Evolutionary conservation across 495 filamentous ascomycete species (phyloP).

Genomic region (Talaromyces liani): DNA sequence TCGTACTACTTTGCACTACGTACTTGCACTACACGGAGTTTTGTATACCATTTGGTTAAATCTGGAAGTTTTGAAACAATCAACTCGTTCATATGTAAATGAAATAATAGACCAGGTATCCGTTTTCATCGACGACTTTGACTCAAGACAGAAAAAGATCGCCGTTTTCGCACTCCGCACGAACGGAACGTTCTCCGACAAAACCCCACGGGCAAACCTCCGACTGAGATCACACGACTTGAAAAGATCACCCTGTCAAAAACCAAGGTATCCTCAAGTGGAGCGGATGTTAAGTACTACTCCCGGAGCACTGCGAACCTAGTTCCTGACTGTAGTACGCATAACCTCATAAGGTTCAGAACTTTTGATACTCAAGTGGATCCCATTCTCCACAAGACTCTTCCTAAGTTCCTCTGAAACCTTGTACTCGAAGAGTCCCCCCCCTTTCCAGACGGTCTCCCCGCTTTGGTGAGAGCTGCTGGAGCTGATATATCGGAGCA

Average conservation of each 20-base stretch:
- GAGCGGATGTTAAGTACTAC: not conserved
- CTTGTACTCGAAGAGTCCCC: not conserved
- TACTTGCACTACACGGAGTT: not conserved
- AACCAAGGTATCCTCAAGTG: not conserved
- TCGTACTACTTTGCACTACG: conserved; percentile 7
- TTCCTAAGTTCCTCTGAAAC: not conserved
- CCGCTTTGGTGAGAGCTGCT: not conserved
- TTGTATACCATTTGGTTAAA: not conserved
- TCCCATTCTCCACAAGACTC: not conserved
- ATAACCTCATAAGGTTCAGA: not conserved
- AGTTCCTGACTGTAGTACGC: not conserved
- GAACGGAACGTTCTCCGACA: not conserved
- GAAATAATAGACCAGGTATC: not conserved
- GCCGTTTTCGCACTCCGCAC: not conserved
- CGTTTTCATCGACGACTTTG: not conserved
- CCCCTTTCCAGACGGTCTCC: not conserved
- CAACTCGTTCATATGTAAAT: not conserved
- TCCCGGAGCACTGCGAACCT: not conserved
- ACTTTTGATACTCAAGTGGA: not conserved
- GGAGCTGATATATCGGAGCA: not conserved
- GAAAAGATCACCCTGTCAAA: not conserved
- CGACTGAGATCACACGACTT: not conserved
- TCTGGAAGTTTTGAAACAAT: not conserved
- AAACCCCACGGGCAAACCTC: not conserved
- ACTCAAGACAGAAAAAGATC: not conserved